These are phyloP conservation scores for Brassica incana DNA, from an alignment of 345 rosid genomes.

Conservation along the genomic window DNA sequence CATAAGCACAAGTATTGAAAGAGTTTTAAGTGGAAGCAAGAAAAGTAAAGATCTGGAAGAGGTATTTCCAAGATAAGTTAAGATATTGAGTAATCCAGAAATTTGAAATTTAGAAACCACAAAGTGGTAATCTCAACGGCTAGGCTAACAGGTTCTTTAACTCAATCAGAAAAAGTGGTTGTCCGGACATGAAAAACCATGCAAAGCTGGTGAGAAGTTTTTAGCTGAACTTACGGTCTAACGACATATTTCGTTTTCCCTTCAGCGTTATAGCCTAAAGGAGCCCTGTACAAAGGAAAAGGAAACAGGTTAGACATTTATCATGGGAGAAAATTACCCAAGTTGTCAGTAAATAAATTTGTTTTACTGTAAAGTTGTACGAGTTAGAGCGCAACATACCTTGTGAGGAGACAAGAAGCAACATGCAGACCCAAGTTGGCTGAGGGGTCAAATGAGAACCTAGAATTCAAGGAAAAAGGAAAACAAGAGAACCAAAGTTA, in stretches of 20 bases:
- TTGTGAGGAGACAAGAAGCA: conserved; percentile 88
- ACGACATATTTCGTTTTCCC: conserved; percentile 88
- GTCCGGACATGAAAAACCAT: background rate
- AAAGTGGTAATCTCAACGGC: background rate
- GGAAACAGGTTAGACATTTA: background rate
- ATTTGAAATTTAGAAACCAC: background rate
- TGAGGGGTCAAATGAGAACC: conserved; percentile 88
- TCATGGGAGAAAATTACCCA: too few species aligned
- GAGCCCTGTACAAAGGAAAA: conserved; percentile 63
- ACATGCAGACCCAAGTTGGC: conserved; percentile 77
- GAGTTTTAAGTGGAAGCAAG: too few species aligned
- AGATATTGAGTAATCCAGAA: background rate
- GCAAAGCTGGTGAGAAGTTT: conserved; percentile 10
- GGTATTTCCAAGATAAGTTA: background rate
- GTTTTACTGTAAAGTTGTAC: conserved; percentile 8
- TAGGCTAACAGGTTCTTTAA: background rate
- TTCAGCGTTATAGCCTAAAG: conserved; percentile 69
- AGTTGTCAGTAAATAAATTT: background rate
- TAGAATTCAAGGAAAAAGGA: conserved; percentile 39
- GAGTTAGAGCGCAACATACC: conserved; percentile 44
- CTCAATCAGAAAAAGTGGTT: conserved; percentile 1
- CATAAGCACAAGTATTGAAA: background rate
- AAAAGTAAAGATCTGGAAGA: too few species aligned
- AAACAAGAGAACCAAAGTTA: conserved; percentile 13
- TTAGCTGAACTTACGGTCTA: conserved; percentile 73